Conservation (phyloP, 2,329 filamentous ascomycete genomes). For the Didymella exigua region DNA sequence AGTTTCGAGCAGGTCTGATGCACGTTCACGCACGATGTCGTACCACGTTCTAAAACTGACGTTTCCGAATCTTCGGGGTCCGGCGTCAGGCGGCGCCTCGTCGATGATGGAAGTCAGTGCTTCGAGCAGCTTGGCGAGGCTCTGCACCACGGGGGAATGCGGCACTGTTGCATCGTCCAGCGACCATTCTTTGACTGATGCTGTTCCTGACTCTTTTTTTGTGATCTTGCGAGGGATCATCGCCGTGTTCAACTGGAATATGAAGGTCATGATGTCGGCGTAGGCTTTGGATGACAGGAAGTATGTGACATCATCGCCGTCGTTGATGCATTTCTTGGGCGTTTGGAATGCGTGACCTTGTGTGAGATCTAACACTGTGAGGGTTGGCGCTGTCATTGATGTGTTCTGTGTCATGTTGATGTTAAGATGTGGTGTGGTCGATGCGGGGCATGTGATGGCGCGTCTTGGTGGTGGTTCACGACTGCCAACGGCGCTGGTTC, state of each 20-base stretch:
- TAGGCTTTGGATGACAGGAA: conserved; percentile 86
- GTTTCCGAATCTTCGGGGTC: conserved; percentile 90
- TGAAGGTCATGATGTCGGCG: conserved; percentile 81
- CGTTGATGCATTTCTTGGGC: conserved; percentile 83
- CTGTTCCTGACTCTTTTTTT: conserved; percentile 44
- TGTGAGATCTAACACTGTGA: conserved; percentile 30
- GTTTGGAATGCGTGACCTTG: conserved; percentile 59
- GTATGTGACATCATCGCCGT: conserved; percentile 76
- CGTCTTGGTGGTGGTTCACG: conserved; percentile 11
- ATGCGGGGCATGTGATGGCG: conserved; percentile 26
- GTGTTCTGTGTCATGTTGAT: conserved; percentile 30
- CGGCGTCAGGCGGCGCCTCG: conserved; percentile 81
- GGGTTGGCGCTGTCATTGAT: conserved; percentile 20
- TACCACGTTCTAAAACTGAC: conserved; percentile 87
- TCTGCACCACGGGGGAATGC: conserved; percentile 64
- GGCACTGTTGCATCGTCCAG: conserved; percentile 51
- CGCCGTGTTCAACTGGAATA: conserved; percentile 87
- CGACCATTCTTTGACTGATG: conserved; percentile 59
- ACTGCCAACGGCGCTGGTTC: conserved; percentile 7
- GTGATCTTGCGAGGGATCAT: conserved; percentile 72
- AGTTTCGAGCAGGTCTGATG: conserved; percentile 62
- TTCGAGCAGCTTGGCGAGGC: conserved; percentile 69
- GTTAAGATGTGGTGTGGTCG: conserved; percentile 9
- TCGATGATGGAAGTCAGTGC: conserved; percentile 71
- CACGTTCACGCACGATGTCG: conserved; percentile 66